phyloP scores from a whole-genome alignment of 73 alveolate genomes.

The Tetrahymena thermophila region DNA sequence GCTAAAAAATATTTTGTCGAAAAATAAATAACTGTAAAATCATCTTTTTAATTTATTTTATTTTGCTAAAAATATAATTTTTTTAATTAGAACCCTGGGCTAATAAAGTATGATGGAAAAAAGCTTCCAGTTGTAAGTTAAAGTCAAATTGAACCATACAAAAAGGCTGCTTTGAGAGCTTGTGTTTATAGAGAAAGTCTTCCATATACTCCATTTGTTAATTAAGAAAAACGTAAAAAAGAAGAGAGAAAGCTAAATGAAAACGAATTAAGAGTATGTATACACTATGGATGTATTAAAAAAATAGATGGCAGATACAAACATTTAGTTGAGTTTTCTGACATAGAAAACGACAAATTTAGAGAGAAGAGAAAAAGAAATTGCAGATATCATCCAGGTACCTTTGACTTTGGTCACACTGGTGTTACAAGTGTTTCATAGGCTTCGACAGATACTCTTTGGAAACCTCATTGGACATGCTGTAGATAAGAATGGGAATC shows the following conservation, averaged over 20 bases:
- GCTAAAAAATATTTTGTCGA: conserved; percentile 91
- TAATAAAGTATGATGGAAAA: not conserved
- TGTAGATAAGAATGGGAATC: conserved; percentile 93
- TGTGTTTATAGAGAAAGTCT: conserved; percentile 57
- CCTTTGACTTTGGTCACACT: conserved; percentile 97
- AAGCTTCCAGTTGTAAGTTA: conserved; percentile 8
- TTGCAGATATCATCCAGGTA: conserved; percentile 96
- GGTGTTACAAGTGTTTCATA: conserved; percentile 77
- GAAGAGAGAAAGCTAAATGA: conserved; percentile 52
- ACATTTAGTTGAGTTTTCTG: conserved; percentile 5
- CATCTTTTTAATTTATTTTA: not conserved
- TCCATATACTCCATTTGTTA: conserved; percentile 57
- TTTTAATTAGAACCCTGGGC: not conserved
- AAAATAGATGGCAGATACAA: conserved; percentile 70
- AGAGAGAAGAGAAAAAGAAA: conserved; percentile 56
- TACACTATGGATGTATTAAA: conserved; percentile 90
- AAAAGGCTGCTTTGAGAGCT: conserved; percentile 31
- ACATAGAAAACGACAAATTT: not conserved
- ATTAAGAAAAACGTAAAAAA: conserved; percentile 44
- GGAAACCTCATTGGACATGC: conserved; percentile 98
- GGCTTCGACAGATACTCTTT: conserved; percentile 72
- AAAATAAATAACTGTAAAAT: conserved; percentile 45
- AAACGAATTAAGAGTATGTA: conserved; percentile 77
- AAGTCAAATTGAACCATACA: conserved; percentile 29
- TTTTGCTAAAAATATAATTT: not conserved